phyloP scores from a whole-genome alignment of 2,329 filamentous ascomycete genomes.

The Penicillium thymicola region DNA sequence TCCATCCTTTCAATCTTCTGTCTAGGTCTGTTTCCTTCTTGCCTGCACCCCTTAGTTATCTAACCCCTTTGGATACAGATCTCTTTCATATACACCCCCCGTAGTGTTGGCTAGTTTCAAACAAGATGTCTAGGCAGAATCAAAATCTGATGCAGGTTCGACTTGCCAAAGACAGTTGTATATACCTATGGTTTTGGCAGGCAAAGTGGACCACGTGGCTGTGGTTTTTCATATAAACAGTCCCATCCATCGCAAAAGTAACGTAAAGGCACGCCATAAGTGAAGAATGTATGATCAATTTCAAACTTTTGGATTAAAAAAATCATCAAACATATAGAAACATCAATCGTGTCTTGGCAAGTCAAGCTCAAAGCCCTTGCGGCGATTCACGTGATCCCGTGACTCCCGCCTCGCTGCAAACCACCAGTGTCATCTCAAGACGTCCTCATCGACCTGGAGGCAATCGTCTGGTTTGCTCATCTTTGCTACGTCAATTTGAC shows the following conservation, averaged over 20 bases:
- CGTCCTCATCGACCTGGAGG: conserved; percentile 15
- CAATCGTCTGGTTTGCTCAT: conserved; percentile 18
- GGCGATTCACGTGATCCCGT: conserved; percentile 11
- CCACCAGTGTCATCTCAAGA: conserved; percentile 32
- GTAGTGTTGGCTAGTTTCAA: not conserved
- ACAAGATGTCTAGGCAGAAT: not conserved
- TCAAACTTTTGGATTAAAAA: not conserved
- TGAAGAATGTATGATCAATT: not conserved
- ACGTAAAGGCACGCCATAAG: not conserved
- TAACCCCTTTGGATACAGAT: not conserved
- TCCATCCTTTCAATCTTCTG: not conserved
- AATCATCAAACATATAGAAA: not conserved
- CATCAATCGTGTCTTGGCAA: conserved; percentile 2
- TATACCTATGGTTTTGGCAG: not conserved
- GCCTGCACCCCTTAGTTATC: not conserved
- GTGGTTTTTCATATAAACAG: not conserved
- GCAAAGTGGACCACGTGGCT: not conserved
- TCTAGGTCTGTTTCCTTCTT: not conserved
- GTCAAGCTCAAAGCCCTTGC: conserved; percentile 7
- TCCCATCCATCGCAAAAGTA: not conserved
- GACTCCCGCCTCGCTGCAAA: conserved; percentile 43
- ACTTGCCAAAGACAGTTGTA: not conserved
- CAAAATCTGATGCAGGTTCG: not conserved
- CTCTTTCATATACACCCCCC: not conserved
- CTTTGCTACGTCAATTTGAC: conserved; percentile 18